Conservation (phyloP, 2,329 filamentous ascomycete species). For the Stachybotrys chartarum region DNA sequence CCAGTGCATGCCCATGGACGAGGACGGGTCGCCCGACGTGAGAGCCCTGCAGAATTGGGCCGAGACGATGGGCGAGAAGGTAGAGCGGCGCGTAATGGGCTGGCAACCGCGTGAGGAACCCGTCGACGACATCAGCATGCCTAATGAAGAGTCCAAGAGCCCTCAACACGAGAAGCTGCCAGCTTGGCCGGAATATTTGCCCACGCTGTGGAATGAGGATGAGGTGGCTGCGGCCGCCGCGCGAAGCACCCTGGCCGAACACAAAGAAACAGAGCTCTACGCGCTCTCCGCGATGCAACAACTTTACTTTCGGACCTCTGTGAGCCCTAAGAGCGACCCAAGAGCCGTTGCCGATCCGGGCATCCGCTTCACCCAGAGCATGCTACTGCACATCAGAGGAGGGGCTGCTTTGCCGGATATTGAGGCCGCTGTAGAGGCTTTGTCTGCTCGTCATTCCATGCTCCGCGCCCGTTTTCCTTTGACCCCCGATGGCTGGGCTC, state of each 20-base stretch:
- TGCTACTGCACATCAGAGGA: constrained; percentile 37
- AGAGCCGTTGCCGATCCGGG: constrained; percentile 23
- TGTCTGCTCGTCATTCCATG: constrained; percentile 45
- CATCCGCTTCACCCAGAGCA: constrained; percentile 44
- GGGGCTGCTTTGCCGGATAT: constrained; percentile 32
- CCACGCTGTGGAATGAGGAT: constrained; percentile 22
- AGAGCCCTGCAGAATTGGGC: constrained; percentile 44
- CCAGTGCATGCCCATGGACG: constrained; percentile 35
- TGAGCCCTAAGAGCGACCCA: constrained; percentile 26
- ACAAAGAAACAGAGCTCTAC: constrained; percentile 28
- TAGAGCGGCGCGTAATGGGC: constrained; percentile 37
- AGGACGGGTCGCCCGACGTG: constrained; percentile 30
- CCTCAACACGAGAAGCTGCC: background rate
- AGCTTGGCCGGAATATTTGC: constrained; percentile 8
- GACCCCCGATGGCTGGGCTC: constrained; percentile 34
- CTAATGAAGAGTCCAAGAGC: background rate
- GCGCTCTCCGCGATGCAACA: constrained; percentile 47
- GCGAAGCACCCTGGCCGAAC: background rate
- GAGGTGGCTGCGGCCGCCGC: constrained; percentile 1
- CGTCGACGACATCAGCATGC: constrained; percentile 18
- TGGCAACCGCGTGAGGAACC: constrained; percentile 32
- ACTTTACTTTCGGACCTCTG: constrained; percentile 41
- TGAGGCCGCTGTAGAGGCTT: constrained; percentile 38
- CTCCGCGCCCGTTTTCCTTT: constrained; percentile 38
- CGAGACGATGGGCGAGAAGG: constrained; percentile 42